Evolutionary conservation across 1,284 basidiomycete genomes (phyloP).

Genomic region (Irpex sp.): DNA sequence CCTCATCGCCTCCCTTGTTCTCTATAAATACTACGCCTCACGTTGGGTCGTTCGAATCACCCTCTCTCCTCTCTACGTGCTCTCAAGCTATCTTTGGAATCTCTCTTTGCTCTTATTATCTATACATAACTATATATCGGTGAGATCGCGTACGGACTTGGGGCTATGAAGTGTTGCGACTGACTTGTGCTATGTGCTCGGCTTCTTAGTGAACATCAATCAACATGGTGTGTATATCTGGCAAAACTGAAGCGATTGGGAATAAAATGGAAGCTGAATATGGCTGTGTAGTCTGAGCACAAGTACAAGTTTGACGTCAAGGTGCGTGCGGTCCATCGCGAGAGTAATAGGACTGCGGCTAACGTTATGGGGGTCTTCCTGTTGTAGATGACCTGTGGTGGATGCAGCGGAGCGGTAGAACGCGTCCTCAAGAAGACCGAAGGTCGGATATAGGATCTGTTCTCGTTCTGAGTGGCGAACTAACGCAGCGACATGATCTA

Average conservation of each 20-base stretch:
- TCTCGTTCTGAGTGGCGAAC: neutral
- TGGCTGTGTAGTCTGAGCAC: constrained; percentile 24
- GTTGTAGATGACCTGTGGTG: constrained; percentile 74
- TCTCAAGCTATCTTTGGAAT: neutral
- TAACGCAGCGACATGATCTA: neutral
- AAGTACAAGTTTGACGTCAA: constrained; percentile 39
- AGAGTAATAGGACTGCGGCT: constrained; percentile 2
- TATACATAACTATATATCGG: neutral
- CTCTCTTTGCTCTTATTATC: neutral
- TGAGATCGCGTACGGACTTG: neutral
- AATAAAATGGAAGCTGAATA: neutral
- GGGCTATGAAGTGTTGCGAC: neutral
- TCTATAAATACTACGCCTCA: neutral
- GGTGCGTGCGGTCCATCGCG: constrained; percentile 20
- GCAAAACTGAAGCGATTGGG: neutral
- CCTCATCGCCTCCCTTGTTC: neutral
- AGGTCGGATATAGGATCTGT: constrained; percentile 36
- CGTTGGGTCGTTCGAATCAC: neutral
- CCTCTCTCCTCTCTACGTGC: neutral
- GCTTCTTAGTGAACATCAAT: neutral
- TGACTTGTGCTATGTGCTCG: neutral
- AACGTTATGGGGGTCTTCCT: neutral
- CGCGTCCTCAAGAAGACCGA: constrained; percentile 70
- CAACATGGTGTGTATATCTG: neutral
- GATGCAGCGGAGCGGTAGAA: constrained; percentile 78